phyloP scores from a whole-genome alignment of 768 basidiomycete species.

The Pisolithus tinctorius region DNA sequence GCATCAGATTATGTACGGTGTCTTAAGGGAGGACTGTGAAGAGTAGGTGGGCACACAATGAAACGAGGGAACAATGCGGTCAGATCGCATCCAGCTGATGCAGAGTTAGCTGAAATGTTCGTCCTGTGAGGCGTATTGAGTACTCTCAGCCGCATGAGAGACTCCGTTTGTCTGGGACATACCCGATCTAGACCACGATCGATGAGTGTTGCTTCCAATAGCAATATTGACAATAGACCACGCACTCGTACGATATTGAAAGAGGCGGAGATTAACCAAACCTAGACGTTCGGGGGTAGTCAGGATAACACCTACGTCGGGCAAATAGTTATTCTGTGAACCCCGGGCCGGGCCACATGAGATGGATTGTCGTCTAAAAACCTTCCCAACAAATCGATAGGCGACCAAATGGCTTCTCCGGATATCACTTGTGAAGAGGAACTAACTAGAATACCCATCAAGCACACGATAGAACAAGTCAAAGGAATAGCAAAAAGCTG shows the following conservation, averaged over 20 bases:
- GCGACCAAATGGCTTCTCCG: conserved; percentile 73
- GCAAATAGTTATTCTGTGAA: conserved; percentile 18
- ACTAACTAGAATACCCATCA: conserved; percentile 77
- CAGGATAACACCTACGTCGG: background rate
- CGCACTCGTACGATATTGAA: conserved; percentile 73
- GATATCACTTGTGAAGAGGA: conserved; percentile 73
- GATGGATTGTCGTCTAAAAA: conserved; percentile 63
- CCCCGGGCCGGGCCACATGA: conserved; percentile 61
- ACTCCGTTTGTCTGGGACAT: conserved; percentile 12
- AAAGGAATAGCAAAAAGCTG: conserved; percentile 69
- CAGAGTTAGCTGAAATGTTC: conserved; percentile 77
- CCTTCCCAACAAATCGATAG: conserved; percentile 60
- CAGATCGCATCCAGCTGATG: conserved; percentile 78
- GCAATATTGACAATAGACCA: background rate
- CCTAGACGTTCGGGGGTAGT: conserved; percentile 29
- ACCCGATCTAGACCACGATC: conserved; percentile 20
- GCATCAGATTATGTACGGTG: background rate
- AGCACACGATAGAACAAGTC: conserved; percentile 66
- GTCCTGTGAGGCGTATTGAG: conserved; percentile 36
- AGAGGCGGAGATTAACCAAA: conserved; percentile 73
- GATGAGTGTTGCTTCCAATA: conserved; percentile 3
- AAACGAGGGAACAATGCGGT: conserved; percentile 73
- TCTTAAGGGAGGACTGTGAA: background rate
- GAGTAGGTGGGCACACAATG: conserved; percentile 39
- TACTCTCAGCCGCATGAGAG: background rate